These are phyloP conservation scores for Yamadazyma phyllophila DNA, from an alignment of 805 yeast species.

Conservation along the genomic window DNA sequence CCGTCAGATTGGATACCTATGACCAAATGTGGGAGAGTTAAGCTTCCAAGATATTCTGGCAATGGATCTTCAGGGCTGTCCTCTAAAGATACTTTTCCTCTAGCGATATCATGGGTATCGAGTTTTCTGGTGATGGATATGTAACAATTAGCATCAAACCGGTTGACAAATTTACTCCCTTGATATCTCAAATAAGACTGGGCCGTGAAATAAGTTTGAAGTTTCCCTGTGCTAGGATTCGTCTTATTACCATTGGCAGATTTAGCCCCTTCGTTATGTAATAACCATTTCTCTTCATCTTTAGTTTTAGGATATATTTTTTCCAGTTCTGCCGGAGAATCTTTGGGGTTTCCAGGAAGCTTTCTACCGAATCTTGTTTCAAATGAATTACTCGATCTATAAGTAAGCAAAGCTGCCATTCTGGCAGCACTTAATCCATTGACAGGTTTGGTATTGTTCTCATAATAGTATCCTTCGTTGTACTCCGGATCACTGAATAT, in stretches of 20 bases:
- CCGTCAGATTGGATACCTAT: conserved; percentile 94
- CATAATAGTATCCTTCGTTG: conserved; percentile 79
- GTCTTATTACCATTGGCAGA: conserved; percentile 7
- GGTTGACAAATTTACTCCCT: conserved; percentile 80
- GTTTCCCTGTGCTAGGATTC: conserved; percentile 19
- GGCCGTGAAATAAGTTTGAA: conserved; percentile 80
- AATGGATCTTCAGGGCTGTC: conserved; percentile 27
- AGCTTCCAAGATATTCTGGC: conserved; percentile 53
- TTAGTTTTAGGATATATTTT: conserved; percentile 45
- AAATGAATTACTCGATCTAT: conserved; percentile 88
- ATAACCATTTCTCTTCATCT: conserved; percentile 73
- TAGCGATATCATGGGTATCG: conserved; percentile 91
- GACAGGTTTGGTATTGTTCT: conserved; percentile 73
- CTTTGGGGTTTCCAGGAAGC: conserved; percentile 21
- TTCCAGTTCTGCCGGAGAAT: conserved; percentile 17
- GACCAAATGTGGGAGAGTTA: conserved; percentile 74
- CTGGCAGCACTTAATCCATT: conserved; percentile 94
- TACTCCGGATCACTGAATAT: conserved; percentile 94
- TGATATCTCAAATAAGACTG: conserved; percentile 94
- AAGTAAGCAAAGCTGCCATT: conserved; percentile 93
- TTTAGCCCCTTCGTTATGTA: conserved; percentile 82
- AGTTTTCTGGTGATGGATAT: conserved; percentile 89
- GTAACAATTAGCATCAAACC: conserved; percentile 97
- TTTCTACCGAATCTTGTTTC: conserved; percentile 91
- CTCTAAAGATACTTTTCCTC: conserved; percentile 55